phyloP scores from a whole-genome alignment of 768 basidiomycete genomes.

The Heimioporus sp. region DNA sequence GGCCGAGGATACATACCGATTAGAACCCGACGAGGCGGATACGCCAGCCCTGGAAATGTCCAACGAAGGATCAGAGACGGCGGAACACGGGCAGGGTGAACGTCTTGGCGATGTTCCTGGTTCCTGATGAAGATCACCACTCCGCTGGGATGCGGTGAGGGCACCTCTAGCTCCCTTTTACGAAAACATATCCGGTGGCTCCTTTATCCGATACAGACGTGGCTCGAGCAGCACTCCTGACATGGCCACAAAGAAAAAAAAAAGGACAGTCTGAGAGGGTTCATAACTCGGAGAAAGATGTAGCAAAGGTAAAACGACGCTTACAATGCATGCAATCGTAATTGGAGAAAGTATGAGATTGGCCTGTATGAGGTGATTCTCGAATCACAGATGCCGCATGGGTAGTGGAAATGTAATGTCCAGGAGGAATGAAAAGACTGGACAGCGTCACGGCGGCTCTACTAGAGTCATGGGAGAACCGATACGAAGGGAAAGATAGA shows the following conservation, averaged over 20 bases:
- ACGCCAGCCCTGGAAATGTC: constrained; percentile 72
- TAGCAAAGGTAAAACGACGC: constrained; percentile 13
- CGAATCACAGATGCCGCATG: constrained; percentile 70
- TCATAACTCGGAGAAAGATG: not conserved
- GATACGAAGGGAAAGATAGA: not conserved
- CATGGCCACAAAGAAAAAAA: constrained; percentile 79
- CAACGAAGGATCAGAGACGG: constrained; percentile 63
- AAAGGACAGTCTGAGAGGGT: constrained; percentile 56
- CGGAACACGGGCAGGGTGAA: constrained; percentile 51
- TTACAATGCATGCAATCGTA: constrained; percentile 62
- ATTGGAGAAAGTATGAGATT: constrained; percentile 56
- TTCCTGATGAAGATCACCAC: constrained; percentile 62
- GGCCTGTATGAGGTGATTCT: constrained; percentile 54
- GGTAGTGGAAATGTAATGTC: constrained; percentile 71
- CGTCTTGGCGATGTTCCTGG: constrained; percentile 54
- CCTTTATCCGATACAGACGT: too few species aligned
- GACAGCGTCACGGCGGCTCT: constrained; percentile 58
- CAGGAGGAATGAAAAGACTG: constrained; percentile 71
- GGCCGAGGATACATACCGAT: constrained; percentile 41
- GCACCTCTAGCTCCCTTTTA: constrained; percentile 2
- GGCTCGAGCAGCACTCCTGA: constrained; percentile 48
- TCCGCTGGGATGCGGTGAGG: constrained; percentile 33
- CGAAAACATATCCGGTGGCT: too few species aligned
- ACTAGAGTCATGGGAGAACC: constrained; percentile 27
- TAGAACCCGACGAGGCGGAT: constrained; percentile 74